phyloP scores from a whole-genome alignment of 495 filamentous ascomycete genomes.

The Coniosporium apollinis region DNA sequence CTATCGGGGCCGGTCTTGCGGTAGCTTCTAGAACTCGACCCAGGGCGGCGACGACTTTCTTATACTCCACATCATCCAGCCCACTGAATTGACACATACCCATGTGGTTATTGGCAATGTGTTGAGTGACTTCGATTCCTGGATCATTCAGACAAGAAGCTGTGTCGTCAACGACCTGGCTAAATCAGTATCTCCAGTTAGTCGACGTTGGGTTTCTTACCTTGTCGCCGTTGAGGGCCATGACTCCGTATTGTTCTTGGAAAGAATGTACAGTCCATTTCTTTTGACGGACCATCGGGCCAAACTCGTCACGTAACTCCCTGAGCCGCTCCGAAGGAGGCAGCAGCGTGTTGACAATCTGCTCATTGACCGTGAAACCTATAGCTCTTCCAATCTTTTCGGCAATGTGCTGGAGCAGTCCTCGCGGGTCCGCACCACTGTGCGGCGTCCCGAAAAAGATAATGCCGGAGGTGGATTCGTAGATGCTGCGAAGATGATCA shows the following conservation, averaged over 20 bases:
- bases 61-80: slow-evolving; percentile 18
- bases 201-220: slow-evolving; percentile 7
- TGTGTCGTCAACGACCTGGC: slow-evolving; percentile 24
- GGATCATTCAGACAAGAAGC: slow-evolving; percentile 19
- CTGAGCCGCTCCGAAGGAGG: slow-evolving; percentile 18
- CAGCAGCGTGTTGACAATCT: slow-evolving; percentile 15
- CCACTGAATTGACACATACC: slow-evolving; percentile 28
- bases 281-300: slow-evolving; percentile 11
- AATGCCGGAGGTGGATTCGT: slow-evolving; percentile 22
- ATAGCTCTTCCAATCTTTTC: slow-evolving; percentile 9
- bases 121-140: slow-evolving; percentile 13
- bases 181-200: slow-evolving; percentile 3
- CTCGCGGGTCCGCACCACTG: slow-evolving; percentile 17
- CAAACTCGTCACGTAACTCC: slow-evolving; percentile 20
- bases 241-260: slow-evolving; percentile 18
- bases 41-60: slow-evolving; percentile 16
- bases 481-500: slow-evolving; percentile 13
- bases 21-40: slow-evolving; percentile 2
- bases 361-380: slow-evolving; percentile 14
- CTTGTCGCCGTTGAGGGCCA: slow-evolving; percentile 11
- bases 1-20: neutral
- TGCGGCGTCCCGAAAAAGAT: slow-evolving; percentile 30
- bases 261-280: slow-evolving; percentile 24
- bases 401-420: slow-evolving; percentile 8
- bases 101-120: slow-evolving; percentile 23